These are phyloP conservation scores for Scedosporium boydii DNA, from an alignment of 2,329 filamentous ascomycete species.

Conservation along the genomic window DNA sequence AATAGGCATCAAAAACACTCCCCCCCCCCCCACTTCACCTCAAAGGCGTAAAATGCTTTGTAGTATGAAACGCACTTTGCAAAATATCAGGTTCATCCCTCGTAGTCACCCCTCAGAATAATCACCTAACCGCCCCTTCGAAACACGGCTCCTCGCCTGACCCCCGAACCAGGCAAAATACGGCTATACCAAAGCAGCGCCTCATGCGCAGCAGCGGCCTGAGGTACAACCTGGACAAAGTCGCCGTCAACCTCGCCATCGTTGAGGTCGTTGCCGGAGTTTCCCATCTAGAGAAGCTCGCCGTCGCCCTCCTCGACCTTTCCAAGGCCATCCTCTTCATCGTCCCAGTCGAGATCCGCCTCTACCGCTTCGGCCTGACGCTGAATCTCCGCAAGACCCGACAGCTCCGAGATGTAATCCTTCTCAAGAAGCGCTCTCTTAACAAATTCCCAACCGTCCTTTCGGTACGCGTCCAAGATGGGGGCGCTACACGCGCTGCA, in stretches of 20 bases:
- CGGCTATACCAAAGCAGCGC: too few relatives aligned
- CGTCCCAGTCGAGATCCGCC: slow-evolving; percentile 49
- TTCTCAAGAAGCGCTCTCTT: slow-evolving; percentile 64
- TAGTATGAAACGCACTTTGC: too few relatives aligned
- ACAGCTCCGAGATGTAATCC: slow-evolving; percentile 70
- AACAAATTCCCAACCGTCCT: slow-evolving; percentile 67
- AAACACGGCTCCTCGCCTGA: too few relatives aligned
- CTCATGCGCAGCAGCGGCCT: too few relatives aligned
- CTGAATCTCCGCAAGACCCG: slow-evolving; percentile 64
- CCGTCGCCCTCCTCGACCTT: slow-evolving; percentile 41
- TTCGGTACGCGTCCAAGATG: slow-evolving; percentile 58
- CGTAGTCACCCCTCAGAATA: too few relatives aligned
- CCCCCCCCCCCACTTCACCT: background rate
- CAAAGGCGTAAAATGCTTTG: background rate
- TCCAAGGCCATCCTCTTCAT: slow-evolving; percentile 35
- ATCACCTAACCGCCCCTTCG: too few relatives aligned
- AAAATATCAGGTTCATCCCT: too few relatives aligned
- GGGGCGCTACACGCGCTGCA: slow-evolving; percentile 71
- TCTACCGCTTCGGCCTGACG: slow-evolving; percentile 42
- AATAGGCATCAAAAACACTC: background rate
- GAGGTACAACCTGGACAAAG: background rate
- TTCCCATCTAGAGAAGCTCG: slow-evolving; percentile 30
- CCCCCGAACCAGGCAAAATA: too few relatives aligned
- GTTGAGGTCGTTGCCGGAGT: background rate
- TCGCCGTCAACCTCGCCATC: background rate